Evolutionary conservation across 495 filamentous ascomycete genomes (phyloP).

Genomic region (Aspergillus sclerotiicarbonarius): DNA sequence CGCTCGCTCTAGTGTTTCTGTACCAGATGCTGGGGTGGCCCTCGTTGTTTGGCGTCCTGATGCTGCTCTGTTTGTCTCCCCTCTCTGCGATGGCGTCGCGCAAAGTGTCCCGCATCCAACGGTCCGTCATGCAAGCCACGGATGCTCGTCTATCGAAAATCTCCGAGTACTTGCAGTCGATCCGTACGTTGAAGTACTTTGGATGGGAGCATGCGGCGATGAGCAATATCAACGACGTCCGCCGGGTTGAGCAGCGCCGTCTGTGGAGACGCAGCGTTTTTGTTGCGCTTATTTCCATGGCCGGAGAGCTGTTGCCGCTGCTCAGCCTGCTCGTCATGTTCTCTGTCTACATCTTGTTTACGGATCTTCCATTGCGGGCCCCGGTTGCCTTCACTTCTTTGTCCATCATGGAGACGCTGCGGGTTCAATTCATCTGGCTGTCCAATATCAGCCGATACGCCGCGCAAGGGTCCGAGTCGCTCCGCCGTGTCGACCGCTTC

Average conservation of each 20-base stretch:
- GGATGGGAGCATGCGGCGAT: constrained; percentile 49
- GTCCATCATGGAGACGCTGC: constrained; percentile 41
- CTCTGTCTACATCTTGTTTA: constrained; percentile 38
- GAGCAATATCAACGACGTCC: constrained; percentile 38
- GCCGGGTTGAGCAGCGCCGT: constrained; percentile 43
- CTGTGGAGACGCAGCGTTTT: constrained; percentile 45
- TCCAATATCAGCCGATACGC: constrained; percentile 36
- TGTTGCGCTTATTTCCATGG: constrained; percentile 26
- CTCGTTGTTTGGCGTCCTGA: constrained; percentile 40
- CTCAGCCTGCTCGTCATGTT: constrained; percentile 45
- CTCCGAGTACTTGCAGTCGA: constrained; percentile 47
- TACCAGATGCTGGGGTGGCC: constrained; percentile 48
- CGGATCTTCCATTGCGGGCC: constrained; percentile 41
- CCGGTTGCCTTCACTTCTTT: constrained; percentile 49
- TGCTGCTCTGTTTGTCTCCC: constrained; percentile 36
- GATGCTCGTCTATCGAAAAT: constrained; percentile 51
- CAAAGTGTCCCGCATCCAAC: constrained; percentile 33
- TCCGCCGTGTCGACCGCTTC: constrained; percentile 46
- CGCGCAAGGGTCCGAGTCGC: constrained; percentile 41
- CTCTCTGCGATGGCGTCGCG: constrained; percentile 39
- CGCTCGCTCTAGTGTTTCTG: constrained; percentile 36
- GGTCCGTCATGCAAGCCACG: constrained; percentile 44
- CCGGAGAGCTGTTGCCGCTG: constrained; percentile 40
- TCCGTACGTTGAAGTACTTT: constrained; percentile 52
- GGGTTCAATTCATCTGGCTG: constrained; percentile 41